These are phyloP conservation scores for Aspergillus olivimuriae DNA, from an alignment of 495 filamentous ascomycete genomes.

Conservation along the genomic window DNA sequence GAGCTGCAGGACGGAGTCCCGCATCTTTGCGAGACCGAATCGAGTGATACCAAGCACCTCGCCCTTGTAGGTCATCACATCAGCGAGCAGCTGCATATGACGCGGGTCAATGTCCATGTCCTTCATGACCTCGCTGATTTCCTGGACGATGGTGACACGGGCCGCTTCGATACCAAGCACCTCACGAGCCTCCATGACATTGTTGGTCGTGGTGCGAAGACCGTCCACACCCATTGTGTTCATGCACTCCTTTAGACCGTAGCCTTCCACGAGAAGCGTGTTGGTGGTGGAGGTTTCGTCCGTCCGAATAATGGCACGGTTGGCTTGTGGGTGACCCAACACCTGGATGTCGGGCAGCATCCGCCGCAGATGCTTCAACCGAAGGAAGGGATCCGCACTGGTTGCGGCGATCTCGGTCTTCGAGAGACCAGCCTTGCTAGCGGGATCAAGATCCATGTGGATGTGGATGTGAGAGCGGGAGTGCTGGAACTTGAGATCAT, in stretches of 20 bases:
- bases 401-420: slow-evolving; percentile 49
- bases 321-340: slow-evolving; percentile 77
- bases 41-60: slow-evolving; percentile 97
- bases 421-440: slow-evolving; percentile 43
- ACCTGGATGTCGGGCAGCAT: slow-evolving; percentile 72
- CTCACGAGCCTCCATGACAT: slow-evolving; percentile 82
- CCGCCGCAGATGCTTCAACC: slow-evolving; percentile 78
- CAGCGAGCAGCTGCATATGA: slow-evolving; percentile 97
- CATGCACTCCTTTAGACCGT: slow-evolving; percentile 84
- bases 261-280: slow-evolving; percentile 86
- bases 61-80: slow-evolving; percentile 98
- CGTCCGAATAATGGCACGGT: slow-evolving; percentile 83
- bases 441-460: slow-evolving; percentile 51
- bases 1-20: slow-evolving; percentile 88
- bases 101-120: slow-evolving; percentile 96
- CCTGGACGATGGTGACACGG: slow-evolving; percentile 70
- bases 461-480: slow-evolving; percentile 50
- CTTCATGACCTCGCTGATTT: slow-evolving; percentile 78
- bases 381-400: slow-evolving; percentile 66
- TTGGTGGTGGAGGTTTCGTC: slow-evolving; percentile 53
- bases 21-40: slow-evolving; percentile 95
- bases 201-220: slow-evolving; percentile 66
- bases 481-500: slow-evolving; percentile 45
- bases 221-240: slow-evolving; percentile 83
- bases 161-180: slow-evolving; percentile 98